Conservation (phyloP, 345 rosid species). For the Citrus maxima region DNA sequence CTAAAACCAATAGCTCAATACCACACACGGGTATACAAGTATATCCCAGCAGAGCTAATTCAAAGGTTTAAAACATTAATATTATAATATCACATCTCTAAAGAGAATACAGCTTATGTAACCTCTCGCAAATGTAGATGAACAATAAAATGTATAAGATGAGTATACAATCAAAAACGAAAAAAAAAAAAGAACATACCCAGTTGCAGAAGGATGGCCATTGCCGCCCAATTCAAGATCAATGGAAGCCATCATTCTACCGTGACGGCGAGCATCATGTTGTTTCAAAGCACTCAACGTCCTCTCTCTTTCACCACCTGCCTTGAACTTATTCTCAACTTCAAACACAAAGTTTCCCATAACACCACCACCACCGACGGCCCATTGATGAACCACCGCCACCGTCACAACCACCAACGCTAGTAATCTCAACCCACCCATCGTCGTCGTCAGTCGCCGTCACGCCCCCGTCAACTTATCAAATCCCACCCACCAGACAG, state of each 20-base stretch:
- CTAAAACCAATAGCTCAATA: too few relatives aligned
- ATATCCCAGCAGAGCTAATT: too few relatives aligned
- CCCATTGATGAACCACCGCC: conserved; percentile 22
- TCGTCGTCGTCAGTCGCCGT: conserved; percentile 10
- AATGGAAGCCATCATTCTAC: conserved; percentile 57
- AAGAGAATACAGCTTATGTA: too few relatives aligned
- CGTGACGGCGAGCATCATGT: conserved; percentile 73
- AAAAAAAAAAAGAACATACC: conserved; percentile 36
- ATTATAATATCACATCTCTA: too few relatives aligned
- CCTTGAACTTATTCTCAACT: conserved; percentile 60
- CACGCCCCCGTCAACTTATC: background rate
- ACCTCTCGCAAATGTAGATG: too few relatives aligned
- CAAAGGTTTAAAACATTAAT: too few relatives aligned
- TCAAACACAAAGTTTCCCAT: conserved; percentile 45
- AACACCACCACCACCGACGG: conserved; percentile 10
- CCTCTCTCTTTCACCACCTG: conserved; percentile 28
- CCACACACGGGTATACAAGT: too few relatives aligned
- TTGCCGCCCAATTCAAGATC: conserved; percentile 76
- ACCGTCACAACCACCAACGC: conserved; percentile 13
- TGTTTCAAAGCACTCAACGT: conserved; percentile 44
- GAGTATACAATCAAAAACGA: background rate
- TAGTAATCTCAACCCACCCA: conserved; percentile 34
- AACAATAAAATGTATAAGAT: background rate
- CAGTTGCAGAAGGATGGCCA: conserved; percentile 64
- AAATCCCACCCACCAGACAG: too few relatives aligned